These are phyloP conservation scores for Coniochaeta hoffmannii DNA, from an alignment of 2,329 filamentous ascomycete species.

Conservation along the genomic window DNA sequence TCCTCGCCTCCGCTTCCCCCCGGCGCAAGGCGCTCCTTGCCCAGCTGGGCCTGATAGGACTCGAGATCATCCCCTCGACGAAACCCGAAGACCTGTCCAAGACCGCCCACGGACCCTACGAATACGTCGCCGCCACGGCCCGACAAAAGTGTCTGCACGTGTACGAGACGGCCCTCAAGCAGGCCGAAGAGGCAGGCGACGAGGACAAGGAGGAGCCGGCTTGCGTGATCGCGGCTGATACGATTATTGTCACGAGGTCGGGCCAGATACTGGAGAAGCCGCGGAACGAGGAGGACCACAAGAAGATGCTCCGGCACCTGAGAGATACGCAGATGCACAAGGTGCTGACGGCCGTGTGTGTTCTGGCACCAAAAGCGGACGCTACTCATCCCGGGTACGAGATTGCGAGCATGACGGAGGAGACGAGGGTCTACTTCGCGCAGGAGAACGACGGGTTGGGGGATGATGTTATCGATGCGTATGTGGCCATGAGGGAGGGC, in stretches of 20 bases:
- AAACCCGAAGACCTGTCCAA: slow-evolving; percentile 85
- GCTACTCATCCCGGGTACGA: slow-evolving; percentile 80
- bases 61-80: slow-evolving; percentile 79
- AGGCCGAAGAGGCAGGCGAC: slow-evolving; percentile 18
- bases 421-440: slow-evolving; percentile 87
- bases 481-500: slow-evolving; percentile 80
- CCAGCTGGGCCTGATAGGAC: slow-evolving; percentile 67
- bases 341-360: slow-evolving; percentile 78
- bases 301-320: slow-evolving; percentile 74
- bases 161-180: slow-evolving; percentile 40
- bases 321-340: slow-evolving; percentile 71
- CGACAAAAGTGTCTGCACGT: slow-evolving; percentile 76
- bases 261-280: slow-evolving; percentile 90
- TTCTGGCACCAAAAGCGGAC: slow-evolving; percentile 75
- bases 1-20: slow-evolving; percentile 86
- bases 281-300: slow-evolving; percentile 69
- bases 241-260: slow-evolving; percentile 69
- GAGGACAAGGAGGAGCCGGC: slow-evolving; percentile 53
- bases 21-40: slow-evolving; percentile 74
- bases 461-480: slow-evolving; percentile 76
- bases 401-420: slow-evolving; percentile 74
- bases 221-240: slow-evolving; percentile 85
- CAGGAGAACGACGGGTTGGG: slow-evolving; percentile 45
- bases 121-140: slow-evolving; percentile 87
- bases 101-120: slow-evolving; percentile 62